A percentile compares a stretch with the other conserved stretches of the same genome.
Conservation (phyloP, 768 basidiomycete genomes). For the Tulasnella sp. region DNA sequence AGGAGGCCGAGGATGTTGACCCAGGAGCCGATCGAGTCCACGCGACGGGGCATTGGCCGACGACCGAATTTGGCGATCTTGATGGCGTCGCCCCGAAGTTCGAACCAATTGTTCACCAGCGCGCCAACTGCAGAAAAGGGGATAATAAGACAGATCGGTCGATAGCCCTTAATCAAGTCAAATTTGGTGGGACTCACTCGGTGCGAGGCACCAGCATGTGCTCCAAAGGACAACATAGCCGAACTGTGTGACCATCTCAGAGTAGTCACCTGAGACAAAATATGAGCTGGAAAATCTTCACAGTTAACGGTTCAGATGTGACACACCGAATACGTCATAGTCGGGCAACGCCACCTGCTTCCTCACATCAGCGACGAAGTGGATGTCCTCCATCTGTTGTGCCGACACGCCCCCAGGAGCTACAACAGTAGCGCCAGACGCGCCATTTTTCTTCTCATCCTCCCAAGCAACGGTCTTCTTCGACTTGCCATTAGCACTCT, state of each 20-base stretch:
- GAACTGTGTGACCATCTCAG: constrained; percentile 94
- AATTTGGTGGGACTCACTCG: background rate
- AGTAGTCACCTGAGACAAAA: constrained; percentile 50
- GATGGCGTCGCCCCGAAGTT: constrained; percentile 88
- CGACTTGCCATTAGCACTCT: constrained; percentile 27
- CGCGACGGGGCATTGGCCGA: constrained; percentile 75
- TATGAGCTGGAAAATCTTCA: background rate
- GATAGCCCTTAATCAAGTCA: background rate
- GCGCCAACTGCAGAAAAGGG: constrained; percentile 47
- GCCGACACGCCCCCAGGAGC: constrained; percentile 20
- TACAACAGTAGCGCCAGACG: constrained; percentile 19
- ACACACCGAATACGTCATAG: constrained; percentile 57
- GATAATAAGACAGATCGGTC: background rate
- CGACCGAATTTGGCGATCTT: constrained; percentile 82
- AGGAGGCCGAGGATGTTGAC: constrained; percentile 73
- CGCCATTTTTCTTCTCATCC: constrained; percentile 42
- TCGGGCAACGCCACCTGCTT: constrained; percentile 68
- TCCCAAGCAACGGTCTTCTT: constrained; percentile 69
- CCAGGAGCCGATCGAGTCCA: constrained; percentile 92
- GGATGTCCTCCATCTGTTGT: constrained; percentile 44
- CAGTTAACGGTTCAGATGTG: background rate
- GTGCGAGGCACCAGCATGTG: constrained; percentile 43
- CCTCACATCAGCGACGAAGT: constrained; percentile 69
- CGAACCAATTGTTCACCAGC: constrained; percentile 84
- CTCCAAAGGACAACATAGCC: constrained; percentile 90